Base-by-base conservation (phyloP, 345 rosid species). In the Aquilaria yunnanensis region DNA sequence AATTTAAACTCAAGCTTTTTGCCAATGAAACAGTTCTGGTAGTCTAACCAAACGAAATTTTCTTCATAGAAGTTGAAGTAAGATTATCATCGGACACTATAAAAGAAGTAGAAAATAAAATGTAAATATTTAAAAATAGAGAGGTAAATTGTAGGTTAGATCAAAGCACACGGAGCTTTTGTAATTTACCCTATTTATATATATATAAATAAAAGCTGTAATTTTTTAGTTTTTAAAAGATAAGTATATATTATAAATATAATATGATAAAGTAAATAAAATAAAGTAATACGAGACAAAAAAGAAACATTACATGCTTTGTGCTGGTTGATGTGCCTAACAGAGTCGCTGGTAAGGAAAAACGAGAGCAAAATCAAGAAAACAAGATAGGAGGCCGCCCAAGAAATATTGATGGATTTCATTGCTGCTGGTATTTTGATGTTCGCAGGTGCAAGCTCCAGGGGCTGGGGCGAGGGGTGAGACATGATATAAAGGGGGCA, bases 391-490 rank as follows among this genome's bases (percentile, higher is more conserved):
- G 61, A 71, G 66, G 63, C 62, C 46, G 64, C 48, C 33, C 57
- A 78, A 63, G 62, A 70, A 75, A 71, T 80, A 85, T 82, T 80
- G 53, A 54, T 62, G 43, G 43, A 37, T 37, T 37, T 37, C 43
- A 37, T 37, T 37, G 1, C 8, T 37, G 43, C 1, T 37, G 43
- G 8, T 4, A 37, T 74, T 53, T 14, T 31, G 60, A 43, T 61
- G 14, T 10, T 12, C n/a, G 23, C 16, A 13, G 23, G 47, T 55
- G 2, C 12, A 31, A 32, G 34, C 43, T 41, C 14, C 14, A 4
- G 54, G 32, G 53, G 67, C 52, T 56, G 56, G 48, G 43, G 34
- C 14, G 43, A 8, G 13, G 46, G 3, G 51, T 53, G n/a, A 10
- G 56, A 47, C 43, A 29, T 47, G 67, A 85, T 71, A 72, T 72